A percentile compares a stretch with the other conserved stretches of the same genome.
These are phyloP conservation scores for Pseudonectria foliicola DNA, from an alignment of 2,329 filamentous ascomycete genomes.

Conservation along the genomic window DNA sequence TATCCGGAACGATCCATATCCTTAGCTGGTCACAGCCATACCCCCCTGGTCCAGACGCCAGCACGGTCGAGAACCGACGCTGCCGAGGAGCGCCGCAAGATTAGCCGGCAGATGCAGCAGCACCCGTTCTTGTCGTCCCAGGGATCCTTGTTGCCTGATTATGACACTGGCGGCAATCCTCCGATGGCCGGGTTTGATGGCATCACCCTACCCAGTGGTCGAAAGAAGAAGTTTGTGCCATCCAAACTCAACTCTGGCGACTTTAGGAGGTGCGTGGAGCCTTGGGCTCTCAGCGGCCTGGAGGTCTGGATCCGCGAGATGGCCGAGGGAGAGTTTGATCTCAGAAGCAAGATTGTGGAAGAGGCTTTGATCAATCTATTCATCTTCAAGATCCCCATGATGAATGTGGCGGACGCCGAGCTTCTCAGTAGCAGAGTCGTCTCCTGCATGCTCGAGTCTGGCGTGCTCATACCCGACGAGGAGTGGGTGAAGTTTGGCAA, in stretches of 20 bases:
- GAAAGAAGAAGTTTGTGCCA: conserved; percentile 77
- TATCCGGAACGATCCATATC: conserved; percentile 68
- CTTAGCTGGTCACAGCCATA: conserved; percentile 71
- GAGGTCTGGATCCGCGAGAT: conserved; percentile 80
- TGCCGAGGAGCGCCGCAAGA: conserved; percentile 58
- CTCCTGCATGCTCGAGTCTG: conserved; percentile 68
- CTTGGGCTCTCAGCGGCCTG: conserved; percentile 89
- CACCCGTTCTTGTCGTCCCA: conserved; percentile 37
- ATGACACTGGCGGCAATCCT: conserved; percentile 47
- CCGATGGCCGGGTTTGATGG: conserved; percentile 65
- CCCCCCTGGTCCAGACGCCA: conserved; percentile 72
- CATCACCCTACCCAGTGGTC: conserved; percentile 72
- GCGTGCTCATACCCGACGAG: conserved; percentile 77
- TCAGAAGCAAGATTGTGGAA: conserved; percentile 76
- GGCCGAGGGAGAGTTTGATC: conserved; percentile 83
- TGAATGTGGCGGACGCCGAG: conserved; percentile 97
- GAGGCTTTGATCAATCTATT: conserved; percentile 86
- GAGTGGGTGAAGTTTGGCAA: conserved; percentile 95
- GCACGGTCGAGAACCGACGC: conserved; percentile 92
- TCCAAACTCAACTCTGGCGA: conserved; percentile 74
- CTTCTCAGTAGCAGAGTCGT: conserved; percentile 73
- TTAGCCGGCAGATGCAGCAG: conserved; percentile 46
- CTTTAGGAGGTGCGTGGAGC: conserved; percentile 77
- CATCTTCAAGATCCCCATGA: conserved; percentile 90
- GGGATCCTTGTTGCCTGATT: conserved; percentile 46